Conservation (phyloP, 2,329 filamentous ascomycete genomes). For the Talaromyces amestolkiae region DNA sequence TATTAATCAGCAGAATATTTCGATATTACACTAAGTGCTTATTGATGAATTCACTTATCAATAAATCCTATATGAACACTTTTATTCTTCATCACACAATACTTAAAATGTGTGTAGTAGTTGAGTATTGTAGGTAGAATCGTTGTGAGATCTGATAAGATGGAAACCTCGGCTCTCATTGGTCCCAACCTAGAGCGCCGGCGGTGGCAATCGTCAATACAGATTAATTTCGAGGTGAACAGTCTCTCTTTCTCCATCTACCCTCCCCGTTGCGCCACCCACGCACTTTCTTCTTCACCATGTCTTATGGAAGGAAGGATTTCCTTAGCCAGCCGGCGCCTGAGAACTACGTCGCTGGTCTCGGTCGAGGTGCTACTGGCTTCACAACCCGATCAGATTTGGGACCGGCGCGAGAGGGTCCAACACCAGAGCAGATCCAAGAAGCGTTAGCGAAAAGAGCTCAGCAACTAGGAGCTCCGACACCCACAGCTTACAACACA, state of each 20-base stretch:
- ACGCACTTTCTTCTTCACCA: conserved; percentile 32
- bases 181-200: not conserved
- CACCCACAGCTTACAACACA: conserved; percentile 70
- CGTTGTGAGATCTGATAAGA: conserved; percentile 19
- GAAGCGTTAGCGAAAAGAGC: conserved; percentile 94
- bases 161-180: not conserved
- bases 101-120: not conserved
- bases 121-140: not conserved
- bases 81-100: not conserved
- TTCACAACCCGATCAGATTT: conserved; percentile 97
- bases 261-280: not conserved
- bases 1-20: not conserved
- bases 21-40: not conserved
- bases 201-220: conserved; percentile 10
- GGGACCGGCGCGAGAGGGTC: conserved; percentile 89
- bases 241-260: not conserved
- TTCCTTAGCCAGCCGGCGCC: conserved; percentile 84
- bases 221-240: not conserved
- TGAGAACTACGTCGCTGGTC: conserved; percentile 89
- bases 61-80: not conserved
- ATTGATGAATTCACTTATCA: not conserved
- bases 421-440: conserved; percentile 97
- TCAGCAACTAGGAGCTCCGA: conserved; percentile 71
- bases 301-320: conserved; percentile 68
- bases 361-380: conserved; percentile 94